Conservation (phyloP, 768 basidiomycete species). For the Heimioporus sp. region DNA sequence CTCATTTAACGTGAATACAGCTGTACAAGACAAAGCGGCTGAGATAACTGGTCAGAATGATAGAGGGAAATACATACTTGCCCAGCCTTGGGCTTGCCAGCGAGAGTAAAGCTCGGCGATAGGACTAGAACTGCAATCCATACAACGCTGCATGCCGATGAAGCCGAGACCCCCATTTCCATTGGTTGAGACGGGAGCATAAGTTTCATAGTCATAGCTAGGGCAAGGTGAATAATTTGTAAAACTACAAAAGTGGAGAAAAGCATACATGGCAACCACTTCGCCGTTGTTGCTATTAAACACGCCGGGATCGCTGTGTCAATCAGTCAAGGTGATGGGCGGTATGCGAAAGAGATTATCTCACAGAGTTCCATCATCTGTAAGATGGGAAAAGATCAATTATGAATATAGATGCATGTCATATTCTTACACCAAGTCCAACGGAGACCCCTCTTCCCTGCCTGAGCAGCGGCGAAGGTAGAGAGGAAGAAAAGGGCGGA, state of each 20-base stretch:
- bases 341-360: not conserved
- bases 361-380: slow-evolving; percentile 32
- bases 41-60: not conserved
- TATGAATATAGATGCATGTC: not conserved
- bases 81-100: slow-evolving; percentile 32
- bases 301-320: slow-evolving; percentile 26
- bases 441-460: slow-evolving; percentile 38
- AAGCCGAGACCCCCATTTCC: slow-evolving; percentile 37
- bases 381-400: not conserved
- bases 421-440: slow-evolving; percentile 34
- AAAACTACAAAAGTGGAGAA: not conserved
- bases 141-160: slow-evolving; percentile 39
- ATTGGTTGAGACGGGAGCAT: slow-evolving; percentile 32
- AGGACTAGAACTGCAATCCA: slow-evolving; percentile 37
- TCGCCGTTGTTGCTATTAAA: slow-evolving; percentile 33
- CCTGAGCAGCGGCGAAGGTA: slow-evolving; percentile 21
- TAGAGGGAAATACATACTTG: slow-evolving; percentile 21
- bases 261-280: slow-evolving; percentile 33
- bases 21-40: slow-evolving; percentile 5
- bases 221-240: not conserved
- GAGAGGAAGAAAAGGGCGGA: slow-evolving; percentile 15
- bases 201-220: slow-evolving; percentile 41
- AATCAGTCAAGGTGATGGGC: not conserved
- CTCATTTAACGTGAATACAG: slow-evolving; percentile 37
- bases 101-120: slow-evolving; percentile 30